Conservation (phyloP, 768 basidiomycete species). For the Tulasnella sp. region DNA sequence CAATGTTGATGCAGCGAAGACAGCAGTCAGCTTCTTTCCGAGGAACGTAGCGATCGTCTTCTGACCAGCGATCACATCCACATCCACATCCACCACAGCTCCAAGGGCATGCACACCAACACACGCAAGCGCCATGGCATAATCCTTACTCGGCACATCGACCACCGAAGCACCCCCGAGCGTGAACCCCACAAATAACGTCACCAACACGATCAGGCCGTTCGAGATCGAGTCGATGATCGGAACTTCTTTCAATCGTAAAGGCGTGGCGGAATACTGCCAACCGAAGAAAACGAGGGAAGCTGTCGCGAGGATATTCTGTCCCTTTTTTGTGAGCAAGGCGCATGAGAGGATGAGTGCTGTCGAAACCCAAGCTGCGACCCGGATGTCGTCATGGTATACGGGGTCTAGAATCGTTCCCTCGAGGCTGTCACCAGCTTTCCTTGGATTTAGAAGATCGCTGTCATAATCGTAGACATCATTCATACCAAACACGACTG, state of each 20-base stretch:
- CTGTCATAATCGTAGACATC: slow-evolving; percentile 20
- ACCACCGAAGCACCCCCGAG: slow-evolving; percentile 5
- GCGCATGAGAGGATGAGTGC: slow-evolving; percentile 14
- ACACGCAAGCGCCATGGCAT: slow-evolving; percentile 14
- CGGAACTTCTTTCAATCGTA: slow-evolving; percentile 19
- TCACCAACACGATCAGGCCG: slow-evolving; percentile 18
- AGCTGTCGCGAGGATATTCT: slow-evolving; percentile 5
- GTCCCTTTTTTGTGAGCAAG: background rate
- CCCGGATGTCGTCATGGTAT: slow-evolving; percentile 15
- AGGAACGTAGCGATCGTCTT: slow-evolving; percentile 17
- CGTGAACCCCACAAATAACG: slow-evolving; percentile 16
- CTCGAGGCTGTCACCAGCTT: slow-evolving; percentile 14
- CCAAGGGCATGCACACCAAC: slow-evolving; percentile 19
- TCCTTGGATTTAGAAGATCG: slow-evolving; percentile 19
- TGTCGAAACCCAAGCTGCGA: slow-evolving; percentile 18
- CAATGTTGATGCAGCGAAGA: slow-evolving; percentile 16
- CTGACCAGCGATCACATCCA: slow-evolving; percentile 17
- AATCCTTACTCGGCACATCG: slow-evolving; percentile 9
- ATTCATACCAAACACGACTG: slow-evolving; percentile 21
- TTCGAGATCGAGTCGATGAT: slow-evolving; percentile 20
- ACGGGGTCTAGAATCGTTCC: slow-evolving; percentile 18
- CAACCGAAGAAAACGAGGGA: slow-evolving; percentile 18
- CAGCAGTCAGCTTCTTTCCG: slow-evolving; percentile 5
- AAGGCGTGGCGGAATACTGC: slow-evolving; percentile 19
- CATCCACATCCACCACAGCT: slow-evolving; percentile 18